Base-by-base conservation (phyloP, 306 rosid genomes). In the Rosa lucieae region DNA sequence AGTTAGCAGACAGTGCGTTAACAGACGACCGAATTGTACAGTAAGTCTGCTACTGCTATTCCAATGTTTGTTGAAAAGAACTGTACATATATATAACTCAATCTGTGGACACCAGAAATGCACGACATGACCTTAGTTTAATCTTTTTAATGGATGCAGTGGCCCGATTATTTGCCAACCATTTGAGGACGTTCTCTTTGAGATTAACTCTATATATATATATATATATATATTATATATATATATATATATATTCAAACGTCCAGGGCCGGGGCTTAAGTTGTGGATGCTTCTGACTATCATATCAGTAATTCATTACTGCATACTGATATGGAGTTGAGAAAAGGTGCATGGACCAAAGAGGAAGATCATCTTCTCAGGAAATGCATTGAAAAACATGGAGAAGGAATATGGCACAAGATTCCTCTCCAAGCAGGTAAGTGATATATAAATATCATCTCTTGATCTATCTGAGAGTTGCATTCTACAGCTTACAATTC, bases 391-490 rank as follows among this genome's bases (percentile, higher is more conserved):
- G 70, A 65, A 32, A 65, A 35, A 7, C 46, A 35, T 65, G 70
- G 70, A 65, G 70, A 65, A 65, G 70, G 70, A 65, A 65, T 11
- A 65, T 65, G 70, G 70, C 70, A 65, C 70, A 35, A 35, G 70
- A 3, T 65, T 65, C 70, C 70, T 32, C 70, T 65, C 10, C 10
- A 35, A 65, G 70, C 70, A 65, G 70, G 70, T 65, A 13, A 2
- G 51, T 47, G 11, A 0, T 47, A 11, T 26, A 26, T 26, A 26
- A 26, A 44, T 44, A 47, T 47, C 51, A 11, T 47, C 51, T 47
- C 51, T 47, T 47, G 51, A 47, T 47, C 15, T 10, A 47, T 47
- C 51, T 47, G 14, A 47, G 14, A 47, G 51, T 47, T 47, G 15
- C 51, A 13, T 47, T 47, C 15, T 47, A 0, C 15, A 47, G 51